Percentiles rank a stretch among this genome's conserved stretches.
Evolutionary conservation across 192 early-diverging fungal species (phyloP).

Genomic region (Cetraspora pellucida): DNA sequence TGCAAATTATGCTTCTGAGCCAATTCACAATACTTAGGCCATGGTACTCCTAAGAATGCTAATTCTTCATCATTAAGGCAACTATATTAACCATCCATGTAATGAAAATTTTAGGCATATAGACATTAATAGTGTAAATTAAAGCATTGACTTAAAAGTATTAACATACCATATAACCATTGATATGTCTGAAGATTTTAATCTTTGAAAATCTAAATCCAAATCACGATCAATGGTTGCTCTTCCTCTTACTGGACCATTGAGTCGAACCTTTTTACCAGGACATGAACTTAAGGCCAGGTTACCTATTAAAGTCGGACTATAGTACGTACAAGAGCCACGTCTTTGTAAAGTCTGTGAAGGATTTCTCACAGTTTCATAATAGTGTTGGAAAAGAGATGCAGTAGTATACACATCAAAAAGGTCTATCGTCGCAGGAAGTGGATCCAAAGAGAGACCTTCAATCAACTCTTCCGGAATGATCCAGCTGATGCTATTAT

Average conservation of each 20-base stretch:
- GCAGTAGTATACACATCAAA: slow-evolving; percentile 25
- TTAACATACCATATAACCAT: slow-evolving; percentile 64
- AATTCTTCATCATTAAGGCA: slow-evolving; percentile 70
- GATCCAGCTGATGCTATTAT: slow-evolving; percentile 25
- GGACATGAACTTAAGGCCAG: slow-evolving; percentile 72
- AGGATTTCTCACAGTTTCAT: not conserved
- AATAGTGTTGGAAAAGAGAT: slow-evolving; percentile 18
- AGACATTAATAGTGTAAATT: not conserved
- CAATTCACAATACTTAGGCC: slow-evolving; percentile 56
- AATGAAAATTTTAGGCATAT: not conserved
- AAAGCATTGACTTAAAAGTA: not conserved
- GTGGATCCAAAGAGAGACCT: not conserved
- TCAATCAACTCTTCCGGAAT: slow-evolving; percentile 17
- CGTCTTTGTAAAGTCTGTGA: not conserved
- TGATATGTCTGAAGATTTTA: slow-evolving; percentile 57
- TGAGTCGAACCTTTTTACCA: slow-evolving; percentile 77
- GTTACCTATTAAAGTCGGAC: slow-evolving; percentile 49
- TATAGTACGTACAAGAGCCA: not conserved
- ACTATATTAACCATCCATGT: slow-evolving; percentile 42
- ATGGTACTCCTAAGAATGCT: slow-evolving; percentile 65
- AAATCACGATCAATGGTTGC: slow-evolving; percentile 73
- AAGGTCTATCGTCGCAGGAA: slow-evolving; percentile 7
- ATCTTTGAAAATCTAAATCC: slow-evolving; percentile 69
- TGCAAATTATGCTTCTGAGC: slow-evolving; percentile 58
- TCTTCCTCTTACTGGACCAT: slow-evolving; percentile 69